Conservation (phyloP, 208 protist genomes). For the Leishmania tarentolae region DNA sequence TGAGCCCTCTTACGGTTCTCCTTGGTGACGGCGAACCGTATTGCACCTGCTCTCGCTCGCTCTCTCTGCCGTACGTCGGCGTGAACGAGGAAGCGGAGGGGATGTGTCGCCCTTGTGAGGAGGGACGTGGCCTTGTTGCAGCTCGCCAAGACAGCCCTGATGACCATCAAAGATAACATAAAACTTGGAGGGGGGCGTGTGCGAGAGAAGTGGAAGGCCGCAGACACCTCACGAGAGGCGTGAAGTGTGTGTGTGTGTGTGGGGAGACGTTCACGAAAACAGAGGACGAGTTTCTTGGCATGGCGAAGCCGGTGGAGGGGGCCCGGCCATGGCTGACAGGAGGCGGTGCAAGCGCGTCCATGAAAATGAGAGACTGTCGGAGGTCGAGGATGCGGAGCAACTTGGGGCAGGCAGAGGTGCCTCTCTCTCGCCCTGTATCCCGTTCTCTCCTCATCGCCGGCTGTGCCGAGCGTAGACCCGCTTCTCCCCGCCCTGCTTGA, state of each 20-base stretch:
- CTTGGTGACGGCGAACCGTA: neutral
- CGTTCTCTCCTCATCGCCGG: too few relatives aligned
- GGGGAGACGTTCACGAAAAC: neutral
- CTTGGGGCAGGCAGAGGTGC: neutral
- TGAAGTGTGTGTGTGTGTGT: neutral
- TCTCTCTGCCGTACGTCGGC: neutral
- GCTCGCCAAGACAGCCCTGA: neutral
- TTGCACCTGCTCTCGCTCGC: neutral
- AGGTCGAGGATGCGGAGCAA: neutral
- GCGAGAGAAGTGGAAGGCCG: neutral
- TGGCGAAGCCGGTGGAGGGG: neutral
- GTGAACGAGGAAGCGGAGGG: neutral
- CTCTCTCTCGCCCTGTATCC: too few relatives aligned
- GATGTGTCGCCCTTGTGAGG: neutral
- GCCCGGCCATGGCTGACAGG: too few relatives aligned
- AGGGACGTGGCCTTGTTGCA: neutral
- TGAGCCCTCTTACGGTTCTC: neutral
- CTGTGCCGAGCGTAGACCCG: too few relatives aligned
- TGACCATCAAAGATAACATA: neutral
- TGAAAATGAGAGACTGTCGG: too few relatives aligned
- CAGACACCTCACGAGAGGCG: neutral
- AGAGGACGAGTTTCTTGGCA: neutral
- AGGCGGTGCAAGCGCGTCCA: too few relatives aligned
- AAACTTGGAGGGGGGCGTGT: neutral
- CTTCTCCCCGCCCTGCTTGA: neutral